Evolutionary conservation across 2,329 filamentous ascomycete species (phyloP), one percentile per base, ranked within the genome.

Genomic region (Cladosporium sp.): DNA sequence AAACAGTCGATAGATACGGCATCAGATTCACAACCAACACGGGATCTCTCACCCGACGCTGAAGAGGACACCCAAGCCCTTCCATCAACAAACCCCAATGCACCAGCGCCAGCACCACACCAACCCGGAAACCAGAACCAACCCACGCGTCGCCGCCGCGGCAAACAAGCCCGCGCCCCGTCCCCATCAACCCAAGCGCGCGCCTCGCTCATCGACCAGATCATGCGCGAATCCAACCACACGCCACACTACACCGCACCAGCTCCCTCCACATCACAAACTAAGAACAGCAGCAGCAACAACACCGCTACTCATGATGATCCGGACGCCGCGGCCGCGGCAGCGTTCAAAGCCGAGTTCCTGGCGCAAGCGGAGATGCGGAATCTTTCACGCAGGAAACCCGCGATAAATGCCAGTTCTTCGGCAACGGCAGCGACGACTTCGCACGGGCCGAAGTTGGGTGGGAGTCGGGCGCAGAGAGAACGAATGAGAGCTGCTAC

Each of bases 401-500:
- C 62, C 54, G 58, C 37, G 82, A 24, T 32, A 12, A 62, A 79
- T 83, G 42, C 71, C 84, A 75, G 54, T 7, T 51, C 49, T 7
- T 51, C n/a, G n/a, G n/a, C n/a, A n/a, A n/a, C 55, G 17, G 51
- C 54, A n/a, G 49, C 56, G 17, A 51, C 52, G 18, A 48, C 56
- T 7, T 37, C 53, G 9, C 83, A 80, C 60, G 88, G 88, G 0
- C 88, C 88, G 17, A 93, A 92, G 66, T 69, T 93, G 55, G 88
- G 88, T 34, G 88, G 88, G 3, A 90, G 86, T 63, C 78, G 88
- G 55, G 88, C 84, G 59, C 79, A 81, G 43, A 78, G 88, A 51
- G 85, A 87, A 15, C 85, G 84, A 15, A 88, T 92, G 80, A 76
- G 85, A 40, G 80, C n/a, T n/a, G n/a, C n/a, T n/a, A n/a, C n/a